A percentile compares a stretch with the other conserved stretches of the same genome.
These are phyloP conservation scores for Penicillium hordei DNA, from an alignment of 2,329 filamentous ascomycete species.

Conservation along the genomic window DNA sequence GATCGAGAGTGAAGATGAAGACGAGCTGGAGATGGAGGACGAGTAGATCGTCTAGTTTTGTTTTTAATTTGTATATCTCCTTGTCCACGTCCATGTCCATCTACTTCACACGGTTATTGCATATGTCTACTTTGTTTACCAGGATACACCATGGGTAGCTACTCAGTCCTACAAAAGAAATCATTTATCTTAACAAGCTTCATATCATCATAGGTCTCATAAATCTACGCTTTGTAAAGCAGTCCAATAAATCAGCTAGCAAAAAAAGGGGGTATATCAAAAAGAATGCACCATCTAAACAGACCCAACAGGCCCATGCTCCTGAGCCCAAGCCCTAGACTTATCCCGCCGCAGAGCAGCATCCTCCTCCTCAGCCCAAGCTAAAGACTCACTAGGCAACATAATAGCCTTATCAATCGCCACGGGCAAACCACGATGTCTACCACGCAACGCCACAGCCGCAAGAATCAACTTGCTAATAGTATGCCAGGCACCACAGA, in stretches of 20 bases:
- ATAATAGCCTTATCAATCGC: slow-evolving; percentile 55
- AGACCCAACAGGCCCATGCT: slow-evolving; percentile 27
- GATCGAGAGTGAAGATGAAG: slow-evolving; percentile 25
- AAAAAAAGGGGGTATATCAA: not conserved
- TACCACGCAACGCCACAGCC: slow-evolving; percentile 57
- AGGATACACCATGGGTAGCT: slow-evolving; percentile 12
- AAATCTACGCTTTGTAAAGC: not conserved
- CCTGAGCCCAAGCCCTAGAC: slow-evolving; percentile 23
- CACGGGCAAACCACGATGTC: slow-evolving; percentile 58
- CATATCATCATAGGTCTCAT: slow-evolving; percentile 9
- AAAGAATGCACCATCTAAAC: slow-evolving; percentile 17
- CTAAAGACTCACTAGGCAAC: slow-evolving; percentile 41
- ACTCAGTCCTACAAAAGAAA: slow-evolving; percentile 12
- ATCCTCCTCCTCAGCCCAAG: slow-evolving; percentile 46
- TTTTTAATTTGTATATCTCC: slow-evolving; percentile 19
- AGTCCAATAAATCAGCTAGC: not conserved
- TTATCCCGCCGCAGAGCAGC: slow-evolving; percentile 35
- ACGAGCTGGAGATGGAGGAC: slow-evolving; percentile 26
- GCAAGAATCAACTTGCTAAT: slow-evolving; percentile 60
- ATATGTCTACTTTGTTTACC: slow-evolving; percentile 13
- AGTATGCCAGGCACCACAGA: slow-evolving; percentile 55
- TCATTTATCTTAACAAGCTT: slow-evolving; percentile 7
- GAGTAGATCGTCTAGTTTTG: slow-evolving; percentile 16
- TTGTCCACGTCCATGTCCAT: slow-evolving; percentile 8
- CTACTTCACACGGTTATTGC: slow-evolving; percentile 12